Base-by-base conservation (phyloP, 306 rosid genomes). In the Lotus japonicus region DNA sequence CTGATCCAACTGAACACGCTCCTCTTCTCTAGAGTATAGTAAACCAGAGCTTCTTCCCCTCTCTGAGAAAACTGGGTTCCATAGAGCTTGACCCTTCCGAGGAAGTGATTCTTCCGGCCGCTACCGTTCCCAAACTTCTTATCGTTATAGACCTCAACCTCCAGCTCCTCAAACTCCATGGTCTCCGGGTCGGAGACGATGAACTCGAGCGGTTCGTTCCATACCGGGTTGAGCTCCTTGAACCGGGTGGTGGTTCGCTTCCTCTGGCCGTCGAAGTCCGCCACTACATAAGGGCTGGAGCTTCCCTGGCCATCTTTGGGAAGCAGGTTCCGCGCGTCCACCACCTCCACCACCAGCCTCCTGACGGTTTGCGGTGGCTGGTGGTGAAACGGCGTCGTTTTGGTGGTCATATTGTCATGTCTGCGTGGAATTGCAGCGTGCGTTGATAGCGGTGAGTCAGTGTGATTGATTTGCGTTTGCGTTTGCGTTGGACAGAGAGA, bases 271-370 rank as follows among this genome's bases (percentile, higher is more conserved):
- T 90, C 97, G 54, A 94, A 94, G 41, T 86, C 87, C 0, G 82
- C 97, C 2, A 94, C 81, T 0, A 90, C 99, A 75, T 94, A 94
- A 9, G 99, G 86, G 72, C 99, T 94, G 0, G 99, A 89, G 67
- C 96, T 88, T 13, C 99, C 97, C 16, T 94, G 99, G 0, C 99
- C 99, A 80, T 94, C 99, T 39, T 90, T 94, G 1, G 99, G 97
- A 16, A 94, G 91, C 1, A 94, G 97, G 57, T 88, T 84, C 2
- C 92, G 95, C 1, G 97, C 99, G 28, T 94, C 97, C 3, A 83
- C 41, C 2, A 94, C 92, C 33, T 90, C 99, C 4, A 94, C 88
- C 4, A 81, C 64, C 9, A 94, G 79, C 72, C 87, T 94, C 36
- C 95, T 65, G 18, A 81, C 61, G 1, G 74, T 65, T 15, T 54